These are phyloP conservation scores for Canavalia gladiata DNA, from an alignment of 306 rosid species.

Conservation along the genomic window DNA sequence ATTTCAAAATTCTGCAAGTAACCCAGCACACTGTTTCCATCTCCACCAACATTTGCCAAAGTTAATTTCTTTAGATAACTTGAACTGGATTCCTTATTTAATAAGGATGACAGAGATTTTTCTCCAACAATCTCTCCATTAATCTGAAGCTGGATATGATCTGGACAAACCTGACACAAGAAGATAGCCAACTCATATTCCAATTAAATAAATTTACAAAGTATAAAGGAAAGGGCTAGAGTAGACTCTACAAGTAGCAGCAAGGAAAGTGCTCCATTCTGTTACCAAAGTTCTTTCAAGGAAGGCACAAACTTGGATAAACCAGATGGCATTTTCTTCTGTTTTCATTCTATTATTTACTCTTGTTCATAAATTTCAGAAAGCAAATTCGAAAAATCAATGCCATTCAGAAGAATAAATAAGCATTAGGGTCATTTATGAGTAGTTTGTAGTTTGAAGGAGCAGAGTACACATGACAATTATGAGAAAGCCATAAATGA, in stretches of 20 bases:
- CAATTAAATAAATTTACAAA: slow-evolving; percentile 7
- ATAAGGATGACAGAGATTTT: slow-evolving; percentile 55
- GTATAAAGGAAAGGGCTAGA: slow-evolving; percentile 13
- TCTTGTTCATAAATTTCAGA: slow-evolving; percentile 16
- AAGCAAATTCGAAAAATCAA: slow-evolving; percentile 26
- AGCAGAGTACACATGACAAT: slow-evolving; percentile 19
- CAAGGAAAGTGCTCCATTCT: slow-evolving; percentile 28
- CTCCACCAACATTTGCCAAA: slow-evolving; percentile 69
- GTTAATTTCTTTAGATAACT: slow-evolving; percentile 53
- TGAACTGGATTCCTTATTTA: slow-evolving; percentile 51
- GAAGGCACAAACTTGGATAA: slow-evolving; percentile 8
- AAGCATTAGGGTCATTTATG: not conserved
- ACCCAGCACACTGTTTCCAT: slow-evolving; percentile 61
- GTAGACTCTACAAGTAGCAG: slow-evolving; percentile 10
- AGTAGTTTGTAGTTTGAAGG: not conserved
- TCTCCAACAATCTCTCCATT: slow-evolving; percentile 75
- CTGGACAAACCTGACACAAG: slow-evolving; percentile 68
- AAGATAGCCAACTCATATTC: slow-evolving; percentile 41
- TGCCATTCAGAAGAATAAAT: slow-evolving; percentile 18
- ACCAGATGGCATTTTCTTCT: slow-evolving; percentile 21
- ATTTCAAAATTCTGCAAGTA: slow-evolving; percentile 74
- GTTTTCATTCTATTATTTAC: slow-evolving; percentile 19
- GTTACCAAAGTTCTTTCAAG: slow-evolving; percentile 4
- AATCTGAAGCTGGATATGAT: slow-evolving; percentile 68
- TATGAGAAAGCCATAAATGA: slow-evolving; percentile 6